phyloP scores from a whole-genome alignment of 306 rosid genomes.

The Vigna angularis region DNA sequence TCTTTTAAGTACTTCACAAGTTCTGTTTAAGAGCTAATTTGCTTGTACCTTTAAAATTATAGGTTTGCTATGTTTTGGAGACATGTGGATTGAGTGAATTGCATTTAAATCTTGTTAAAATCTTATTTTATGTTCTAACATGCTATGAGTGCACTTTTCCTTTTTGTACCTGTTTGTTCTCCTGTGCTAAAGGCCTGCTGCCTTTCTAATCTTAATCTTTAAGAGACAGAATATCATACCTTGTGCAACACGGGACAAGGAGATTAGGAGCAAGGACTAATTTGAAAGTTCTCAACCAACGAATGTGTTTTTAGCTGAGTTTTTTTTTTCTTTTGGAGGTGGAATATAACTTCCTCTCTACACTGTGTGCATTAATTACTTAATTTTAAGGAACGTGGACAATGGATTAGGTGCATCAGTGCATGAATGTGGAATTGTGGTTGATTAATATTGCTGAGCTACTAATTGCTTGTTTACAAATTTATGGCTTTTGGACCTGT shows the following conservation, averaged over 20 bases:
- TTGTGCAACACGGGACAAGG: background rate
- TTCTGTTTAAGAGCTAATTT: background rate
- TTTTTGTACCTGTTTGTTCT: background rate
- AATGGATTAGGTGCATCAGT: background rate
- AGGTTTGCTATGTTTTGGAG: constrained; percentile 22
- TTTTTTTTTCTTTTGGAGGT: background rate
- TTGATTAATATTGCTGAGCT: constrained; percentile 1
- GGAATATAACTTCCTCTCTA: too few species aligned
- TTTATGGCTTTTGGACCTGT: background rate
- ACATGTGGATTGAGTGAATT: constrained; percentile 17
- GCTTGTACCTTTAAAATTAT: constrained; percentile 17
- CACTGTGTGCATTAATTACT: too few species aligned
- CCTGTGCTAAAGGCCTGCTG: constrained; percentile 8
- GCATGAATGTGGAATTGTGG: background rate
- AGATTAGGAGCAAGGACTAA: background rate
- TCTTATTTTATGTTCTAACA: constrained; percentile 20
- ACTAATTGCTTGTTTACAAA: background rate
- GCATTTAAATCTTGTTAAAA: background rate
- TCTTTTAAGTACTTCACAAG: constrained; percentile 24
- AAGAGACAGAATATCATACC: background rate
- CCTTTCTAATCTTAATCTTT: constrained; percentile 19
- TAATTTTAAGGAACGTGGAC: too few species aligned
- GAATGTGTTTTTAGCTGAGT: constrained; percentile 1
- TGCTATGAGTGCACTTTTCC: background rate
- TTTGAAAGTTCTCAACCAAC: background rate